phyloP scores from a whole-genome alignment of 2,329 filamentous ascomycete genomes.

The Periglandula ipomoeae region DNA sequence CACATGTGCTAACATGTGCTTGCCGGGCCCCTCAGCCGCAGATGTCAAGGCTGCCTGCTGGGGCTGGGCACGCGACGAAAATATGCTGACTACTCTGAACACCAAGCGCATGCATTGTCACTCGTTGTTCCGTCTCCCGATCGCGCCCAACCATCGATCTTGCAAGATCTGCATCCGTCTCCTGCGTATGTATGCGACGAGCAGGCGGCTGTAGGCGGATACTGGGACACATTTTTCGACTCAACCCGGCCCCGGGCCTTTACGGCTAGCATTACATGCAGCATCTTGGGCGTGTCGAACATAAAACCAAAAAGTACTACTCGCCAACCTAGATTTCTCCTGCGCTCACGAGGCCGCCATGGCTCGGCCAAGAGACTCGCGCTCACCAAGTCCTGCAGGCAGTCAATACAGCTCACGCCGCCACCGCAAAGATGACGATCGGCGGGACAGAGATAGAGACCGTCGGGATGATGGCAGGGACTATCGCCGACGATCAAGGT shows the following conservation, averaged over 20 bases:
- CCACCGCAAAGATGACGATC: slow-evolving; percentile 52
- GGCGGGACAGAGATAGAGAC: slow-evolving; percentile 44
- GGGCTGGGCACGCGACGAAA: not conserved
- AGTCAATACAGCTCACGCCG: slow-evolving; percentile 68
- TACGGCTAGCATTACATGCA: not conserved
- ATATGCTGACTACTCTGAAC: not conserved
- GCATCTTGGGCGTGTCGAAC: not conserved
- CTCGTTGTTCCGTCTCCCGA: not conserved
- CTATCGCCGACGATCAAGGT: slow-evolving; percentile 47
- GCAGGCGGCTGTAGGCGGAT: not conserved
- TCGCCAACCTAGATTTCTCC: slow-evolving; percentile 30
- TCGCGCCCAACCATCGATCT: not conserved
- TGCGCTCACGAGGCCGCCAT: slow-evolving; percentile 37
- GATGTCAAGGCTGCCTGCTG: not conserved
- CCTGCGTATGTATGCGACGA: not conserved
- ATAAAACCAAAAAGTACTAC: slow-evolving; percentile 24
- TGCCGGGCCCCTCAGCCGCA: not conserved
- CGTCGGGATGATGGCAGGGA: slow-evolving; percentile 41
- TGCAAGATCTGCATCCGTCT: not conserved
- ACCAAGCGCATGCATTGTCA: no score
- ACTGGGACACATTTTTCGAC: not conserved
- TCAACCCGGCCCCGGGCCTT: not conserved
- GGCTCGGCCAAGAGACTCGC: slow-evolving; percentile 58
- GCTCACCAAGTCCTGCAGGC: slow-evolving; percentile 93
- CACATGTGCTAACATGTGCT: not conserved